Conservation (phyloP, 2,329 filamentous ascomycete species). For the Penicillium crustosum region DNA sequence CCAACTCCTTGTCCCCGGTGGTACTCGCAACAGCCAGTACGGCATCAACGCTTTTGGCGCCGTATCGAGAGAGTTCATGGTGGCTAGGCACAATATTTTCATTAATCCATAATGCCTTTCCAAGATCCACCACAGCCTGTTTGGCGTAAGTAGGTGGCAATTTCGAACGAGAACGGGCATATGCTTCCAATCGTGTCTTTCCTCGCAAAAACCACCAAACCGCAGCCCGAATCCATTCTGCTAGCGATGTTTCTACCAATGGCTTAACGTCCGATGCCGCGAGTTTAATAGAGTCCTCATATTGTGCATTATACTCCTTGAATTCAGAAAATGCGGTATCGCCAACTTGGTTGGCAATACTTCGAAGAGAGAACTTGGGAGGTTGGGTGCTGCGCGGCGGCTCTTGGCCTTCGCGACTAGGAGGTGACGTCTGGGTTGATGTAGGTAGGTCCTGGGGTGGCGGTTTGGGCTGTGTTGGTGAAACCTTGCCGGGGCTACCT, state of each 20-base stretch:
- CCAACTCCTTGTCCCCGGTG: slow-evolving; percentile 47
- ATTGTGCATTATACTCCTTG: slow-evolving; percentile 66
- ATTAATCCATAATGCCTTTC: slow-evolving; percentile 82
- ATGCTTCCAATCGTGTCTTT: slow-evolving; percentile 69
- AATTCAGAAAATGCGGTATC: slow-evolving; percentile 72
- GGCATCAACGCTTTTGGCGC: slow-evolving; percentile 40
- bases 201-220: slow-evolving; percentile 91
- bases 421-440: slow-evolving; percentile 7
- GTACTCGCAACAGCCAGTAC: slow-evolving; percentile 43
- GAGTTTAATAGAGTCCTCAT: slow-evolving; percentile 72
- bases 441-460: slow-evolving; percentile 16
- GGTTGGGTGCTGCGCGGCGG: slow-evolving; percentile 24
- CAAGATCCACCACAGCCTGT: slow-evolving; percentile 81
- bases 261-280: slow-evolving; percentile 74
- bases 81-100: slow-evolving; percentile 43
- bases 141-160: slow-evolving; percentile 50
- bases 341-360: slow-evolving; percentile 47
- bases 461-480: slow-evolving; percentile 11
- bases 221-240: slow-evolving; percentile 69
- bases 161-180: slow-evolving; percentile 62
- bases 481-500: slow-evolving; percentile 20
- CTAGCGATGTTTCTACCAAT: slow-evolving; percentile 60
- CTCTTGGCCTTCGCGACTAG: slow-evolving; percentile 16
- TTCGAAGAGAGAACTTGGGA: slow-evolving; percentile 38
- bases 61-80: slow-evolving; percentile 41